Base-by-base conservation (phyloP, 192 early-diverging fungal species). In the Rhizoclosmatium sp. region DNA sequence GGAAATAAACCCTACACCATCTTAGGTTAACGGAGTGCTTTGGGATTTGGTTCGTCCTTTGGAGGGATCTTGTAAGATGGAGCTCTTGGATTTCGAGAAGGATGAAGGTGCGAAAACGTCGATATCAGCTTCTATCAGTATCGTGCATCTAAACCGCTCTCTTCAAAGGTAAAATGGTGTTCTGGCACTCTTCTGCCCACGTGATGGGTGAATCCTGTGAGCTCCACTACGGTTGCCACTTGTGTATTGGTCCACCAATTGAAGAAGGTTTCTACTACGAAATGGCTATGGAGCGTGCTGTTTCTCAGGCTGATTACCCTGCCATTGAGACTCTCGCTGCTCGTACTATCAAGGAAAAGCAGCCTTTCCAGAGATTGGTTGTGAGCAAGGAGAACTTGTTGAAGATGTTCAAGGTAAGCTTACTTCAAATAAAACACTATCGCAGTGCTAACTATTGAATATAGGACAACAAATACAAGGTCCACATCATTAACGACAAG, bases 131-230 rank as follows among this genome's bases (percentile, higher is more conserved):
- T 12, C 12, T 3, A 4, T 75, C 71, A 31, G 73, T 64, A 75
- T 66, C n/a, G 12, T n/a, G n/a, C 16, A 58, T n/a, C 54, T 49
- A 23, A 54, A 16, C 21, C 44, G 31, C 31, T 31, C 0, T 31
- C 54, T 47, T 4, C 44, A n/a, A 58, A 88, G 87, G 86, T 69
- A 94, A 94, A 85, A 89, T 85, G 86, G 98, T 99, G 40, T 99
- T 95, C 86, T 99, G 98, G 98, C 98, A 98, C 87, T 98, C 97
- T 40, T 94, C 93, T 73, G 98, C 98, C 9, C 97, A 98, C 85
- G 93, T 98, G 81, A 84, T 99, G 71, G 98, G 98, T 68, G 96
- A 98, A 86, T 95, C 96, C 48, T 95, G 96, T 80, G 98, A 99
- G 88, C 90, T 92, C 83, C 95, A 98, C 88, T 99, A 96, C 83